Conservation (phyloP, 2,329 filamentous ascomycete genomes). For the Fonsecaea monophora region DNA sequence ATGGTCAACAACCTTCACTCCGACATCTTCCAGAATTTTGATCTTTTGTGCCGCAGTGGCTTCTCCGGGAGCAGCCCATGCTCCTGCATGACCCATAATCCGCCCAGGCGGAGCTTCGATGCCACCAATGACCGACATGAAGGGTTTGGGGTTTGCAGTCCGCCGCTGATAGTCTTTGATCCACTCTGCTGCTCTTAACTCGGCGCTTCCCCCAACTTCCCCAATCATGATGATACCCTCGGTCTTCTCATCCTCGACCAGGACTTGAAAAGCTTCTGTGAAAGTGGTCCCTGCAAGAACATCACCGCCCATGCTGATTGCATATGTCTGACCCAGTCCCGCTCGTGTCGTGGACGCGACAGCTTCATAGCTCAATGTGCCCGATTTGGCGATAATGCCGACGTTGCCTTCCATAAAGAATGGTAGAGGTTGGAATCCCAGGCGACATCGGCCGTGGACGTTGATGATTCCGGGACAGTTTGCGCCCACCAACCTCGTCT, state of each 20-base stretch:
- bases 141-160: conserved; percentile 71
- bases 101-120: conserved; percentile 67
- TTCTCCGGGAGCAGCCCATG: conserved; percentile 72
- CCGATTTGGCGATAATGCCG: conserved; percentile 80
- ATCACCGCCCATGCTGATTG: conserved; percentile 79
- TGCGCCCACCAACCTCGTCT: conserved; percentile 76
- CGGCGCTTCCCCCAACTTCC: conserved; percentile 73
- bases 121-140: conserved; percentile 74
- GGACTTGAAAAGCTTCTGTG: conserved; percentile 71
- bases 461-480: conserved; percentile 83
- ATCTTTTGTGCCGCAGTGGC: conserved; percentile 70
- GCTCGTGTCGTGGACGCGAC: conserved; percentile 75
- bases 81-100: conserved; percentile 81
- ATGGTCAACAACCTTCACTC: conserved; percentile 74
- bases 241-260: conserved; percentile 71
- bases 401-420: conserved; percentile 73
- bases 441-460: conserved; percentile 71
- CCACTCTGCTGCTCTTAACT: conserved; percentile 76
- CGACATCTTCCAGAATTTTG: conserved; percentile 68
- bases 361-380: conserved; percentile 80
- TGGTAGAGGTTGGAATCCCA: conserved; percentile 78
- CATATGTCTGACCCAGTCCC: conserved; percentile 78
- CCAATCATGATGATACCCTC: conserved; percentile 75
- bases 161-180: conserved; percentile 69
- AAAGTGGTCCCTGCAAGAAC: conserved; percentile 76